Evolutionary conservation across 257 asterid genomes (phyloP).

Genomic region (Lantana camara): DNA sequence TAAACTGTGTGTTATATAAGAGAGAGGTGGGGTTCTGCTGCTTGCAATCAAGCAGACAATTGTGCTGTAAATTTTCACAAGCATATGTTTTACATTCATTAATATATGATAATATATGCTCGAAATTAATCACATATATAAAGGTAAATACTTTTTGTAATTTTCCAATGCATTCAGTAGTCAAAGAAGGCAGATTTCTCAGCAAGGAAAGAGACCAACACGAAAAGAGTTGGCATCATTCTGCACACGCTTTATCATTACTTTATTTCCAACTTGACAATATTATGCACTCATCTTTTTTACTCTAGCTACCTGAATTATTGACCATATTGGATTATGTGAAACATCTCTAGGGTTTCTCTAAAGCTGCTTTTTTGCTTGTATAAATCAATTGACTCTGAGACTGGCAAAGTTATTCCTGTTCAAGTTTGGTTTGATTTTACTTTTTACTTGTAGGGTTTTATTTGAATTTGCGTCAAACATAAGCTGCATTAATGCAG

Average conservation of each 20-base stretch:
- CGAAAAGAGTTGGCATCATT: slow-evolving; percentile 3
- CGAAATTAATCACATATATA: not conserved
- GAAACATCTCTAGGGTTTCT: not conserved
- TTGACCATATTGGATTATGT: slow-evolving; percentile 11
- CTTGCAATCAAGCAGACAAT: slow-evolving; percentile 55
- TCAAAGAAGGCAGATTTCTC: slow-evolving; percentile 26
- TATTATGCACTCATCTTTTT: slow-evolving; percentile 17
- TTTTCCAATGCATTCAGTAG: slow-evolving; percentile 35
- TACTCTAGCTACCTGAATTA: not conserved
- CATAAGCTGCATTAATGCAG: no score
- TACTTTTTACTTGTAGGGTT: no score
- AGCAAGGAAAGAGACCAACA: slow-evolving; percentile 23
- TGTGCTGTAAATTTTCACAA: slow-evolving; percentile 32
- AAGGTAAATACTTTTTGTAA: slow-evolving; percentile 1
- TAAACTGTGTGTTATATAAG: no score
- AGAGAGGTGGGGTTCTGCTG: slow-evolving; percentile 45
- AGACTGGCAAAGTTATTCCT: no score
- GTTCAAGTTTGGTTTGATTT: no score
- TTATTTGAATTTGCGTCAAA: no score
- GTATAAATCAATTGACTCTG: no score
- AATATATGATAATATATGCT: slow-evolving; percentile 22
- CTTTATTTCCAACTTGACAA: slow-evolving; percentile 15
- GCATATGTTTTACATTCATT: slow-evolving; percentile 3
- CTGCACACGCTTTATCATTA: slow-evolving; percentile 18
- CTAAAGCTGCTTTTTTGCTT: slow-evolving; percentile 13